Evolutionary conservation across 2,329 filamentous ascomycete species (phyloP), one percentile per base, ranked within the genome.

Genomic region (Sporothrix globosa): DNA sequence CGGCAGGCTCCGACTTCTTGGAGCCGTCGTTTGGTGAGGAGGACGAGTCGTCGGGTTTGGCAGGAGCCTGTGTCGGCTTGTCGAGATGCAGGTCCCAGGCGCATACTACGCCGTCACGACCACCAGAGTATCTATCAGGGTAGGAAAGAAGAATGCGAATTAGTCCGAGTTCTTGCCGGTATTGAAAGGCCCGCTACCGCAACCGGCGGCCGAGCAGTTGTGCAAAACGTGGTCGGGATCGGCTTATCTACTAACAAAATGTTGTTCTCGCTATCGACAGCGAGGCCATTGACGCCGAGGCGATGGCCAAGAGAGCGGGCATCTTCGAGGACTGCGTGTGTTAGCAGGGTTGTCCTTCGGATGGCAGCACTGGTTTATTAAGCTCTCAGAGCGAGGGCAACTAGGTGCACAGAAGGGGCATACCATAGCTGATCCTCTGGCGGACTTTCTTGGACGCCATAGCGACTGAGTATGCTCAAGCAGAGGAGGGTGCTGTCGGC

Each of bases 21-120:
- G 58, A 46, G 58, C 58, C 58, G 11, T 24, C 66, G 50, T 50
- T 60, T n/a, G 50, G 13, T 3, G 24, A 54, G 39, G 75, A 76
- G 67, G 78, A 74, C 67, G 69, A 48, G 73, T 75, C 70, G 69
- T 60, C 71, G 67, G 76, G 74, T 30, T 61, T 52, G 24, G 50
- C 21, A 24, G 24, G 27, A 19, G 48, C 34, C 41, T 60, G 19
- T 21, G 71, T 73, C 50, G 69, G 52, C 60, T 92, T 83, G 78
- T 93, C 86, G 77, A 92, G 87, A 76, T 92, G 88, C 68, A 97
- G 83, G 80, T 98, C 90, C 96, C 96, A 99, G 72, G 95, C 93
- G 82, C 96, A 99, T 75, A 99, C 91, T 67, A 96, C 91, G 76
- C 96, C 96, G 81, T 99, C 96, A 78, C 96, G 91, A 72, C 96